phyloP scores from a whole-genome alignment of 371 early-diverging fungal genomes.

The Caulochytrium protostelioides region DNA sequence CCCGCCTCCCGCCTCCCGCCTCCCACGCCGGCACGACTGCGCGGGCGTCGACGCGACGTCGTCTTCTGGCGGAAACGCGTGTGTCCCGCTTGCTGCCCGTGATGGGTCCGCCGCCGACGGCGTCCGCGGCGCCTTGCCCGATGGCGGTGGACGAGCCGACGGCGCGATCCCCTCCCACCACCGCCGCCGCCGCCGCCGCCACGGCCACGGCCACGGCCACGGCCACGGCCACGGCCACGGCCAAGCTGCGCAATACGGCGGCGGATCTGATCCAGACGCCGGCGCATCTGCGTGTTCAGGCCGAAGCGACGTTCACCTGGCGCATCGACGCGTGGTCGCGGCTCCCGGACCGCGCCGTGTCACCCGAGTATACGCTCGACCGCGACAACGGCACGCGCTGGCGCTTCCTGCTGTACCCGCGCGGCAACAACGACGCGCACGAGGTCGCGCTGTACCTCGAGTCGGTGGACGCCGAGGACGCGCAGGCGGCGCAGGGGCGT shows the following conservation, averaged over 20 bases:
- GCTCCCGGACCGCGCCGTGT: conserved; percentile 9
- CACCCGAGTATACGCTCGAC: not conserved
- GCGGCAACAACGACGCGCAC: conserved; percentile 55
- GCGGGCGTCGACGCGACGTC: too few relatives aligned
- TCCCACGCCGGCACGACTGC: too few relatives aligned
- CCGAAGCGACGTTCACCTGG: conserved; percentile 15
- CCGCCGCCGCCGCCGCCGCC: not conserved
- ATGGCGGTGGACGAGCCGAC: not conserved
- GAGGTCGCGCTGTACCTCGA: conserved; percentile 61
- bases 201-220: too few relatives aligned
- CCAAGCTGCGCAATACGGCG: not conserved
- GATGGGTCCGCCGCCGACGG: too few relatives aligned
- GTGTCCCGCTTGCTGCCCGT: too few relatives aligned
- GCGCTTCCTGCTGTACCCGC: conserved; percentile 74
- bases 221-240: too few relatives aligned
- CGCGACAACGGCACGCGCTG: conserved; percentile 7
- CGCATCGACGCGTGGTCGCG: conserved; percentile 16
- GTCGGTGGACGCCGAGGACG: conserved; percentile 36
- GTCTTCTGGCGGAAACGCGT: too few relatives aligned
- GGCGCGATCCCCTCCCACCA: not conserved
- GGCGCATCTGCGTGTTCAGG: not conserved
- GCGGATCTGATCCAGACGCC: not conserved
- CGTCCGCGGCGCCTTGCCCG: too few relatives aligned
- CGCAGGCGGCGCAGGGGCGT: conserved; percentile 2
- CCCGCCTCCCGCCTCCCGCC: too few relatives aligned